Conservation (phyloP, 306 rosid genomes). For the Dryas octopetala region DNA sequence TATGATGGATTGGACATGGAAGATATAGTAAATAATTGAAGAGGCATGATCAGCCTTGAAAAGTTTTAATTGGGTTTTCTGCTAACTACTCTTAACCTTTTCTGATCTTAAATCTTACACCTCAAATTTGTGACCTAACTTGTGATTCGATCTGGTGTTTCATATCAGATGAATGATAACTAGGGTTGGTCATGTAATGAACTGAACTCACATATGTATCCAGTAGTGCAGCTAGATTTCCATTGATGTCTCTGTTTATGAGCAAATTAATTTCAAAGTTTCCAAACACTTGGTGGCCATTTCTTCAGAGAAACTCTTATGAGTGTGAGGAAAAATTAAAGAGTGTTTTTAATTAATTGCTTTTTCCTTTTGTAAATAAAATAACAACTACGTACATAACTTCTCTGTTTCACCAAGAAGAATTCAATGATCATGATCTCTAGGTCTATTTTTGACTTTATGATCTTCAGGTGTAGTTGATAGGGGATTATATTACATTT, state of each 20-base stretch:
- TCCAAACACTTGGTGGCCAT: not conserved
- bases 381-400: not conserved
- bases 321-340: not conserved
- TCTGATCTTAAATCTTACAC: conserved; percentile 6
- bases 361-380: not conserved
- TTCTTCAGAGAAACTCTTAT: not conserved
- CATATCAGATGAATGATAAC: conserved; percentile 13
- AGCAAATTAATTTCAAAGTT: not conserved
- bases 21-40: conserved; percentile 16
- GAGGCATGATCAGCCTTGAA: not conserved
- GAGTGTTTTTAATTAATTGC: not conserved
- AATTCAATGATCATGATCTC: not conserved
- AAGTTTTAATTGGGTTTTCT: not conserved
- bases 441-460: conserved; percentile 8
- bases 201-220: not conserved
- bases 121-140: conserved; percentile 2
- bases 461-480: not conserved
- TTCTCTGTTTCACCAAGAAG: not conserved
- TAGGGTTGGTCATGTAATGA: conserved; percentile 35
- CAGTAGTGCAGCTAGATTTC: conserved; percentile 19
- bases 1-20: conserved; percentile 43
- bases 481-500: not conserved
- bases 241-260: not conserved
- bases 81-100: not conserved
- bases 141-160: not conserved